These are phyloP conservation scores for Suhomyces kunorum DNA, from an alignment of 1,139 yeast species.

Conservation along the genomic window DNA sequence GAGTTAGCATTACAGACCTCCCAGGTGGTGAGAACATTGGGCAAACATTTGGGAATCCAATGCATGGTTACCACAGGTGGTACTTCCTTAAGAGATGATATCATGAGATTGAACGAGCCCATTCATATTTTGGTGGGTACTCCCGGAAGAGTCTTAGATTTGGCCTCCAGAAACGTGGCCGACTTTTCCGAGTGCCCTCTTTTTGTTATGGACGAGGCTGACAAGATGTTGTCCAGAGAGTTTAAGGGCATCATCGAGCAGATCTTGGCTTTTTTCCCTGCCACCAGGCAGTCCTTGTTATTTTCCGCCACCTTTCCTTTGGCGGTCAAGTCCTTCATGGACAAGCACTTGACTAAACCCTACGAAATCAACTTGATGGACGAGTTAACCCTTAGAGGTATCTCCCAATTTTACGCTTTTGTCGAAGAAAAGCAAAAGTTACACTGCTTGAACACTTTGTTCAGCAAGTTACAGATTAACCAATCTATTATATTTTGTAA, in stretches of 20 bases:
- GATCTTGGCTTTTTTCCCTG: slow-evolving; percentile 79
- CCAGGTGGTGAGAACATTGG: slow-evolving; percentile 95
- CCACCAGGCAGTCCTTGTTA: slow-evolving; percentile 77
- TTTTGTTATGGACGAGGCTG: slow-evolving; percentile 99
- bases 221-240: slow-evolving; percentile 90
- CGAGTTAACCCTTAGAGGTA: slow-evolving; percentile 92
- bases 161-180: slow-evolving; percentile 85
- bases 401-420: slow-evolving; percentile 95
- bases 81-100: slow-evolving; percentile 90
- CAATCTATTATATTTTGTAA: slow-evolving; percentile 97
- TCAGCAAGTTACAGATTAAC: slow-evolving; percentile 90
- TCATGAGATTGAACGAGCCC: slow-evolving; percentile 86
- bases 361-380: slow-evolving; percentile 97
- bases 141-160: slow-evolving; percentile 94
- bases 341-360: slow-evolving; percentile 84
- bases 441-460: slow-evolving; percentile 92
- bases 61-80: slow-evolving; percentile 99
- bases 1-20: slow-evolving; percentile 96
- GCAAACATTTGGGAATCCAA: slow-evolving; percentile 87
- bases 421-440: slow-evolving; percentile 96
- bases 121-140: slow-evolving; percentile 93
- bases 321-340: slow-evolving; percentile 91
- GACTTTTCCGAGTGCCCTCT: slow-evolving; percentile 85
- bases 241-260: slow-evolving; percentile 88
- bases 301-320: slow-evolving; percentile 97